Evolutionary conservation across 805 yeast genomes (phyloP), one percentile per base, ranked within the genome.

Genomic region (Ogataea degrootiae): DNA sequence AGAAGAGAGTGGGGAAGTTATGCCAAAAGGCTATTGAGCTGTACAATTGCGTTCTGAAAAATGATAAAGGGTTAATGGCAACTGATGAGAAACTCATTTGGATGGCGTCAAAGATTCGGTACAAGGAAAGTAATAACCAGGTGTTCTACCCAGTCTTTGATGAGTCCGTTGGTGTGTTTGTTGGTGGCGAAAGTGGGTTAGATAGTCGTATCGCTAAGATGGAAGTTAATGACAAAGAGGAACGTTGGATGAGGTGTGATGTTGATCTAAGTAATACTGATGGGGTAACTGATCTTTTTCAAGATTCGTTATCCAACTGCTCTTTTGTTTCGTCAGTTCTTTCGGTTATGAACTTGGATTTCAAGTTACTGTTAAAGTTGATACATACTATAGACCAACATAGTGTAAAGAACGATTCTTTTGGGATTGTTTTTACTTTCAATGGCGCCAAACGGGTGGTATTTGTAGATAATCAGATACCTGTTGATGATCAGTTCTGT

Each of bases 321-420:
- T 86, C 96, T 0, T 79, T 87, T 59, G 87, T 87, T 3, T 80
- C 90, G 2, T 72, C 91, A 0, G 57, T 87, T 15, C 66, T 85
- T 15, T 77, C 87, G 1, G 64, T 82, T 1, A 59, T 70, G 0
- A 62, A 64, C 21, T 59, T 34, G 51, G 58, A 43, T 43, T 51
- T 43, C 51, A 6, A 51, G 62, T 45, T 52, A 54, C 41, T 61
- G 59, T 43, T 49, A 57, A 45, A 52, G 63, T 65, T 59, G 56
- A 35, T 48, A 70, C 58, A 7, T 53, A 50, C 46, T 44, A 50
- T 4, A 5, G 42, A 44, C 14, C 16, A 16, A 5, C 9, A 16
- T 2, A 8, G 11, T 51, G 65, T 0, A 54, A 68, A 51, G 34
- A 63, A 44, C 42, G 55, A 52, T 33, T 45, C 46, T 50, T 16